Evolutionary conservation across 1,139 yeast species (phyloP), one percentile per base, ranked within the genome.

Genomic region (Blastobotrys malaysiensis): DNA sequence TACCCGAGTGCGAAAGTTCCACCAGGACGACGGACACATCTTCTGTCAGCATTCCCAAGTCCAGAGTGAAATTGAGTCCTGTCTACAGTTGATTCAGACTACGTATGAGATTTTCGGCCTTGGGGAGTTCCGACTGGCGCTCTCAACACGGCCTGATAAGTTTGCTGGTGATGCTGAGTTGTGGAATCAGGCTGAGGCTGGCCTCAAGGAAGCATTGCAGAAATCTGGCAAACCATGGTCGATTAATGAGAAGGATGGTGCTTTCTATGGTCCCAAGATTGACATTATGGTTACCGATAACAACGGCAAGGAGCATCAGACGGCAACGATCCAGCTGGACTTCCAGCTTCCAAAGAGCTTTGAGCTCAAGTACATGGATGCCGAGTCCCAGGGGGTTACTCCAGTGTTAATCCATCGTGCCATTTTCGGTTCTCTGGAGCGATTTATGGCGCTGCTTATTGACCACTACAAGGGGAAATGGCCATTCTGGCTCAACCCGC

Each of bases 401-500:
- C 99, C 99, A 1, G 93, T 93, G 39, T 83, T 93, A 87, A 82
- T 93, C 36, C 99, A 93, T 66, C 78, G 99, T 55, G 99, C 99
- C 0, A 90, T 93, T 2, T 88, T 89, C 65, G 99, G 99, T 0
- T 88, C 97, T 0, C 78, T 93, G 21, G 99, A 93, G 69, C 78
- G 99, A 62, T 91, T 93, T 70, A 76, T 93, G 70, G 97, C 98
- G 2, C 82, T 95, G 60, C 75, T 93, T 57, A 82, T 91, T 50
- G 99, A 95, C 68, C 96, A 91, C 63, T 91, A 83, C 69, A 82
- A 82, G 55, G 99, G 99, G 0, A 86, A 86, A 62, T 93, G 99
- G 99, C 99, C 99, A 11, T 93, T 95, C 68, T 93, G 99, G 99
- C 72, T 93, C 56, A 88, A 87, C 58, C 97, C 99, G n/a, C 79